These are phyloP conservation scores for Apophysomyces elegans DNA, from an alignment of 371 early-diverging fungal genomes.

Conservation along the genomic window DNA sequence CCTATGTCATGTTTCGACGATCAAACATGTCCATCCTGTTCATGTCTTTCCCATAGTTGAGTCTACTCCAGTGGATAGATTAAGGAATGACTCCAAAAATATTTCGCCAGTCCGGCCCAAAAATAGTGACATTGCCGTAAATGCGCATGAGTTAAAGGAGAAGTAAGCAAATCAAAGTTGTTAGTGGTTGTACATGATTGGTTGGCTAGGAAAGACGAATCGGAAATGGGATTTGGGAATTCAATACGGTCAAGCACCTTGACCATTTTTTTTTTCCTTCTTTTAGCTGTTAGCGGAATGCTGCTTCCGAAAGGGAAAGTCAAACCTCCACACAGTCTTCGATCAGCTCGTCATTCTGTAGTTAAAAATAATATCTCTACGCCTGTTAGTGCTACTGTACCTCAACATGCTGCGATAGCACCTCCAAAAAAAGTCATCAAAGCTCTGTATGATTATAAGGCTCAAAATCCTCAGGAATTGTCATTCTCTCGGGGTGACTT, in stretches of 20 bases:
- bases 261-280: background rate
- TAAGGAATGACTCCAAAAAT: no score
- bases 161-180: conserved; percentile 6
- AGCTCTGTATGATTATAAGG: conserved; percentile 75
- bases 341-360: conserved; percentile 31
- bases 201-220: conserved; percentile 2
- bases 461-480: conserved; percentile 70
- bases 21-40: no score
- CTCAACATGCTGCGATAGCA: conserved; percentile 21
- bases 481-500: conserved; percentile 87
- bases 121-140: background rate
- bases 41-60: no score
- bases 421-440: conserved; percentile 86
- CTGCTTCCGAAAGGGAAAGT: conserved; percentile 44
- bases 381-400: conserved; percentile 33
- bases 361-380: conserved; percentile 53
- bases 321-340: conserved; percentile 38
- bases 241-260: background rate
- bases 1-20: no score
- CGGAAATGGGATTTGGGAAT: conserved; percentile 5
- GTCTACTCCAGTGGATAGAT: no score
- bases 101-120: no score
- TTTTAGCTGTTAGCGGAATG: conserved; percentile 21
- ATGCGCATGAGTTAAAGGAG: background rate
- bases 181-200: conserved; percentile 8